These are phyloP conservation scores for Pleomassaria siparia DNA, from an alignment of 2,329 filamentous ascomycete species.

Conservation along the genomic window DNA sequence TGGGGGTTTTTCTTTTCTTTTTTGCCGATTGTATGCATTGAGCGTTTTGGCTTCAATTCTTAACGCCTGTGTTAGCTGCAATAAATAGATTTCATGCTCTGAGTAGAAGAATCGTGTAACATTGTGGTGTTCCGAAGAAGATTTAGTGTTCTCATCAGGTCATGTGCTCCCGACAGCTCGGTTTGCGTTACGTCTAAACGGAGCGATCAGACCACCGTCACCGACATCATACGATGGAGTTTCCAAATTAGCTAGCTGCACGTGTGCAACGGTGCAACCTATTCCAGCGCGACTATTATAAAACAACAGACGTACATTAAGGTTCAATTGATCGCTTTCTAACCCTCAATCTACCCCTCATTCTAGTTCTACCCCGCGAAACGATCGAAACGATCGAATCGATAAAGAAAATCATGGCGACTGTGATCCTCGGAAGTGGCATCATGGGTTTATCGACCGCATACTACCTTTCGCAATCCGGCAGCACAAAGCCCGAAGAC, in stretches of 20 bases:
- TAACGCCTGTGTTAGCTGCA: no score
- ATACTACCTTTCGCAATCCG: slow-evolving; percentile 64
- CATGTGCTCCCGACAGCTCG: not conserved
- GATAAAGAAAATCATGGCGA: no score
- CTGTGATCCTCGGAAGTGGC: slow-evolving; percentile 48
- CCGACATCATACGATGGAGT: slow-evolving; percentile 4
- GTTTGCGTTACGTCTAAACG: slow-evolving; percentile 9
- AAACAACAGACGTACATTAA: not conserved
- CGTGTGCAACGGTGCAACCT: no score
- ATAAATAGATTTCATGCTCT: no score
- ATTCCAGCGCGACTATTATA: not conserved
- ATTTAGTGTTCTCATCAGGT: not conserved
- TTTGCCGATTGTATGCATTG: no score
- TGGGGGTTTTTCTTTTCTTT: no score
- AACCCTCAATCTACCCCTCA: not conserved
- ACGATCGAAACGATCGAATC: not conserved
- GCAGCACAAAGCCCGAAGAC: slow-evolving; percentile 41
- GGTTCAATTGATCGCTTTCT: not conserved
- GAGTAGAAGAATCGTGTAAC: no score
- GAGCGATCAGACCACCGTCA: slow-evolving; percentile 6
- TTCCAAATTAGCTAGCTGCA: not conserved
- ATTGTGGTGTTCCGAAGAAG: not conserved
- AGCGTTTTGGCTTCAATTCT: no score
- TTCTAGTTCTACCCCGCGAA: slow-evolving; percentile 11
- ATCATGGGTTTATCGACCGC: slow-evolving; percentile 50